Evolutionary conservation across 352 stramenopile species (phyloP), one percentile per base, ranked within the genome.

Genomic region (Aphanomyces stellatus): DNA sequence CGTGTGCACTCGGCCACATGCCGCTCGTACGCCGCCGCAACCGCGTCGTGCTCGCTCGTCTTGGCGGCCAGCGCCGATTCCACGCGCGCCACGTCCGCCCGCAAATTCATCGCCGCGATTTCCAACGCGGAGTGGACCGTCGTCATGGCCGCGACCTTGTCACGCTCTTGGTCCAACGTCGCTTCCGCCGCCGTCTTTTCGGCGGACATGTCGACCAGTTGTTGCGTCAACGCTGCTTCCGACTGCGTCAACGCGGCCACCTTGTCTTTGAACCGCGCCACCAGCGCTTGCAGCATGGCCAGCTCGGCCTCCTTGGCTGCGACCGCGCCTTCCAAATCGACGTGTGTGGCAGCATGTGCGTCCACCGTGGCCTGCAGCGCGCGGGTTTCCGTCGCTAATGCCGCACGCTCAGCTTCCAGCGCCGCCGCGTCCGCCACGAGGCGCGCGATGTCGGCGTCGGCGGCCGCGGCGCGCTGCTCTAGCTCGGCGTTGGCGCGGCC

Each of bases 211-310:
- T 46, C 40, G 10, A 17, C 22, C 27, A 35, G 34, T 49, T 48
- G 5, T 28, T 30, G 37, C 40, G 22, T 64, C 24, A 35, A 35
- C 37, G 31, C n/a, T 25, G 24, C 40, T 37, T 64, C 55, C n/a
- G 55, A 64, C 4, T 30, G 10, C 6, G 25, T 43, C 3, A 64
- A n/a, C 11, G 55, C 55, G 2, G 35, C 55, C 2, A 64, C 33
- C 27, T 64, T 64, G n/a, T 53, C 35, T 28, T 64, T 64, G 55
- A 64, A 64, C 24, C 37, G 35, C 25, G 22, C 55, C 3, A 64
- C 11, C 33, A 64, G 35, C 37, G 7, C 27, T 24, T 64, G 55
- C 55, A 64, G 35, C 55, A 51, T 49, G 5, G 13, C 43, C 17
- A 67, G 25, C 34, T 67, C 34, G 34, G 27, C 27, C 7, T 15